Evolutionary conservation across 495 filamentous ascomycete genomes (phyloP), one percentile per base, ranked within the genome.

Genomic region (Glonium stellatum): DNA sequence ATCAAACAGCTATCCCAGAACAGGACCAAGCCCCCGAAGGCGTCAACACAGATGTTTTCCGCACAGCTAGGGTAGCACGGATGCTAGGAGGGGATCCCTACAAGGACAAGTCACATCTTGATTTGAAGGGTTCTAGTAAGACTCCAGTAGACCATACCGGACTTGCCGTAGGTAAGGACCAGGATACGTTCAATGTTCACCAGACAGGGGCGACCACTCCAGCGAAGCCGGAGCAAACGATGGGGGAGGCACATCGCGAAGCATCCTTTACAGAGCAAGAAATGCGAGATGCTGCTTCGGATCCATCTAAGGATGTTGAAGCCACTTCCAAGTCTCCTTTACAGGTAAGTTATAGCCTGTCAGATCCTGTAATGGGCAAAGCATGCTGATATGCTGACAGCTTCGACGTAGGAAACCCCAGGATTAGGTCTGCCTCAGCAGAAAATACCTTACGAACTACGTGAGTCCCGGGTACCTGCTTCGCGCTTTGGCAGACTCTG

Each of bases 381-480:
- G 47, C 4, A 55, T 67, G 56, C 75, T 77, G 75, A 77, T 76
- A 35, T 67, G 66, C 74, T 77, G 68, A 78, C 70, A 75, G 73
- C 50, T 13, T 10, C 22, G 21, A 55, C 61, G 50, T 66, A 77
- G 69, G 70, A 69, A 8, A 46, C 69, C 44, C 37, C 48, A 64
- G 65, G 72, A 49, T 21, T 67, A 37, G 61, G 57, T 34, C 44
- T 39, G n/a, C 22, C 36, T n/a, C 46, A 62, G 15, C 25, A 25
- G 50, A 57, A 60, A 34, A 53, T 65, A 23, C 56, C 72, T 3
- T 95, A 93, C 70, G 75, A 88, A 63, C 87, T 97, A 75, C 80
- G 84, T 52, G 91, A 96, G 67, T 97, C 93, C 25, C 84, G 84
- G 58, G 92, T 98, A 1, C 93, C 93, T 10, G 90, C 93, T 4